Conservation (phyloP, 2,329 filamentous ascomycete species). For the Fusarium sp. region DNA sequence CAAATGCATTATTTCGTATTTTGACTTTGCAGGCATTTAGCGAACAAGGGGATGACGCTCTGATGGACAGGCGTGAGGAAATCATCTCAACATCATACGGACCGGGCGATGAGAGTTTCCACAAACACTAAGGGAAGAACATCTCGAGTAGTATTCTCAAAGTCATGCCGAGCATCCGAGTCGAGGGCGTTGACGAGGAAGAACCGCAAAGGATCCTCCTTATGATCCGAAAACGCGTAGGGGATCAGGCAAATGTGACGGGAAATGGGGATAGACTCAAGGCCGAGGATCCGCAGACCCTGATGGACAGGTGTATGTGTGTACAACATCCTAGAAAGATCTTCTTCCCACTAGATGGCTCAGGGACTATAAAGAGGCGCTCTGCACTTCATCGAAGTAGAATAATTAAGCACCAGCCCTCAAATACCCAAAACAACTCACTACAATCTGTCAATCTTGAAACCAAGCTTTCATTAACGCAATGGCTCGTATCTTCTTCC, state of each 20-base stretch:
- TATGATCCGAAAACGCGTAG: neutral
- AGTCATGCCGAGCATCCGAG: neutral
- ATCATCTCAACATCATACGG: neutral
- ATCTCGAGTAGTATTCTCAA: neutral
- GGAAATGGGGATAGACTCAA: too few relatives aligned
- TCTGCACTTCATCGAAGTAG: neutral
- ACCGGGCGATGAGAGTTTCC: neutral
- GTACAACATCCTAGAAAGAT: neutral
- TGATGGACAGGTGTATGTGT: neutral
- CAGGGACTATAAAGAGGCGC: neutral
- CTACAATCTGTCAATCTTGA: neutral
- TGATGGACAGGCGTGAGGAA: neutral
- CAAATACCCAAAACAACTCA: neutral
- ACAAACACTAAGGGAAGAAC: neutral
- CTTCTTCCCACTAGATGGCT: neutral
- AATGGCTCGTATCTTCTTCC: slow-evolving; percentile 16
- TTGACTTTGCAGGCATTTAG: neutral
- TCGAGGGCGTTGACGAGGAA: too few relatives aligned
- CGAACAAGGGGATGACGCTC: neutral
- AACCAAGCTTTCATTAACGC: neutral
- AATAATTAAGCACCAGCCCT: neutral
- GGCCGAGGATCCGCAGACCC: neutral
- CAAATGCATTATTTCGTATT: neutral
- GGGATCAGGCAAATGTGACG: neutral
- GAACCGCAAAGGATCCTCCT: neutral